Percentiles rank a stretch among this genome's conserved stretches.
Conservation (phyloP, 768 basidiomycete genomes). For the Lentinula sp. region DNA sequence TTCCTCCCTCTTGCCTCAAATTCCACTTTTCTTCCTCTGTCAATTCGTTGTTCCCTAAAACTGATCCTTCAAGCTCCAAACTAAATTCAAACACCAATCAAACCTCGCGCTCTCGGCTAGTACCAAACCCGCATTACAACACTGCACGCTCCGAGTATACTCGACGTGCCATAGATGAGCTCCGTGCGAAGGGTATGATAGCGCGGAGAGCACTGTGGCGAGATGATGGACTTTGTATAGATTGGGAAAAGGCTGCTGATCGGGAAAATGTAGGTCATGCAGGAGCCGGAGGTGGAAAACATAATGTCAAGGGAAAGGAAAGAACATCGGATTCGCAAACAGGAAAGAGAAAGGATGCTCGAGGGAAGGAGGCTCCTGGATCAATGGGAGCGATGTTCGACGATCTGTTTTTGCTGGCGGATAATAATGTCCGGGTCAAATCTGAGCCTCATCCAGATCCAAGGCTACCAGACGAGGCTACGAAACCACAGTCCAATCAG, state of each 20-base stretch:
- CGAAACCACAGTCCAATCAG: not conserved
- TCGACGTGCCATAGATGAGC: not conserved
- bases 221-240: not conserved
- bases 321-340: not conserved
- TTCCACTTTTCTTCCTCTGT: not conserved
- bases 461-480: not conserved
- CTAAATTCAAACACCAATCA: not conserved
- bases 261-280: not conserved
- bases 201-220: not conserved
- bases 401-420: not conserved
- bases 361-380: not conserved
- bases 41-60: not conserved
- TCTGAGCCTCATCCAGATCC: not conserved
- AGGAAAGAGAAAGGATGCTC: not conserved
- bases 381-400: not conserved
- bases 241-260: not conserved
- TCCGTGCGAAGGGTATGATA: not conserved
- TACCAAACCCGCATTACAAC: not conserved
- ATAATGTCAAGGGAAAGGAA: not conserved
- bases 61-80: not conserved
- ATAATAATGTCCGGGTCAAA: not conserved
- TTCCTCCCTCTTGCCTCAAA: not conserved
- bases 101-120: not conserved
- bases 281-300: not conserved
- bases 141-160: constrained; percentile 1